Percentiles rank a stretch among this genome's conserved stretches.
Evolutionary conservation across 176 grass and related monocot species (phyloP).

Genomic region (Stipa capillata): DNA sequence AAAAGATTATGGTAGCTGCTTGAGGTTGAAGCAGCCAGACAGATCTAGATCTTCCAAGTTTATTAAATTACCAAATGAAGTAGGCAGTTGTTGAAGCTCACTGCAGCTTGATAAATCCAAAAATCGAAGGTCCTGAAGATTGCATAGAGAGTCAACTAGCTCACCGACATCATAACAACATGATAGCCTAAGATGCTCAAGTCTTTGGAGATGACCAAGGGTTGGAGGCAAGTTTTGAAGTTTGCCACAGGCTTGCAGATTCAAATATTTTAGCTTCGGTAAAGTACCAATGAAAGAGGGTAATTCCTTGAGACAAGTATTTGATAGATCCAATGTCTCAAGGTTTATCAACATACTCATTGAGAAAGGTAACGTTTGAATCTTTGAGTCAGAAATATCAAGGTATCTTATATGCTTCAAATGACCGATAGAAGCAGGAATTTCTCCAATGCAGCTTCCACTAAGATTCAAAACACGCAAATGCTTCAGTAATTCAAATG

Average conservation of each 20-base stretch:
- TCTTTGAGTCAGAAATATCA: conserved; percentile 5
- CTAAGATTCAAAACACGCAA: conserved; percentile 37
- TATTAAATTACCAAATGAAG: not conserved
- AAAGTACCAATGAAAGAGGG: not conserved
- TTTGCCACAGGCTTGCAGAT: conserved; percentile 14
- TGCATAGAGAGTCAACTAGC: not conserved
- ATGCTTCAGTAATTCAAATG: not conserved
- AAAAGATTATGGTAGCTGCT: conserved; percentile 27
- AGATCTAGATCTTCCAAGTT: conserved; percentile 24
- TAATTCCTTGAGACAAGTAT: not conserved
- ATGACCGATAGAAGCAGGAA: not conserved
- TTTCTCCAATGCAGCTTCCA: not conserved
- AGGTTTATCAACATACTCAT: conserved; percentile 21
- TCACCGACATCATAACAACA: not conserved
- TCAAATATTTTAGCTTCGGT: conserved; percentile 18
- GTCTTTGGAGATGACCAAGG: not conserved
- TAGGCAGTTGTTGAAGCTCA: conserved; percentile 8
- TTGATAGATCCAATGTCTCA: conserved; percentile 30
- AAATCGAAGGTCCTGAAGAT: not conserved
- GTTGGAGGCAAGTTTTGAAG: not conserved
- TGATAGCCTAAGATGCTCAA: conserved; percentile 11
- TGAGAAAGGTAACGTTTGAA: not conserved
- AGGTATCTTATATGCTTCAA: conserved; percentile 35
- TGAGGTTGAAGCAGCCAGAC: conserved; percentile 22
- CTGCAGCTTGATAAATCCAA: conserved; percentile 26